Conservation (phyloP, 2,329 filamentous ascomycete genomes). For the Penicillium hesseltinei region DNA sequence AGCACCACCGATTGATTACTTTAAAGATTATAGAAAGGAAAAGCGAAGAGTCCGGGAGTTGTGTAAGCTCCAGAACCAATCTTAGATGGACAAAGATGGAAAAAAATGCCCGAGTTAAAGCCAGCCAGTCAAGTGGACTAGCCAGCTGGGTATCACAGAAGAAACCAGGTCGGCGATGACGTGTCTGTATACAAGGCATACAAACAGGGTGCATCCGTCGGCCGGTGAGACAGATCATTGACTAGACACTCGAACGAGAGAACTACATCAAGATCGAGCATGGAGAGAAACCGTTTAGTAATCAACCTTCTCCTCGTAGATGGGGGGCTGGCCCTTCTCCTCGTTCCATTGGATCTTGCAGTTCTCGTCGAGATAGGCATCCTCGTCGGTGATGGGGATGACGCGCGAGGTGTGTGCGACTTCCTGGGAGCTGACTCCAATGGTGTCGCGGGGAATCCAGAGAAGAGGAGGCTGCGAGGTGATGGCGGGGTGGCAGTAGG, state of each 20-base stretch:
- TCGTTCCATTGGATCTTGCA: slow-evolving; percentile 62
- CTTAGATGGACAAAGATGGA: not conserved
- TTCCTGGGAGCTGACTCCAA: slow-evolving; percentile 75
- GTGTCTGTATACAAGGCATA: not conserved
- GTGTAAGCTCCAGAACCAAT: not conserved
- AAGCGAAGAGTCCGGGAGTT: not conserved
- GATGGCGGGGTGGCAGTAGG: slow-evolving; percentile 72
- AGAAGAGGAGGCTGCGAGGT: slow-evolving; percentile 62
- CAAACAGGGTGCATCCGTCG: not conserved
- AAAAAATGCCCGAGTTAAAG: slow-evolving; percentile 14
- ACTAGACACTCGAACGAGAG: not conserved
- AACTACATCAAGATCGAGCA: not conserved
- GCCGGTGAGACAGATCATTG: not conserved
- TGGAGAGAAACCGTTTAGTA: slow-evolving; percentile 38
- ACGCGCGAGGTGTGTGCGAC: slow-evolving; percentile 68
- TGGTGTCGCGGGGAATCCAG: slow-evolving; percentile 79
- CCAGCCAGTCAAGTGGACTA: slow-evolving; percentile 1
- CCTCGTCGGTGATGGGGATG: slow-evolving; percentile 78
- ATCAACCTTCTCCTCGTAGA: slow-evolving; percentile 57
- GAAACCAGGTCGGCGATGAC: not conserved
- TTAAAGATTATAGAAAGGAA: slow-evolving; percentile 11
- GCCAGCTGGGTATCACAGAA: slow-evolving; percentile 23
- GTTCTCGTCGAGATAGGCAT: slow-evolving; percentile 68
- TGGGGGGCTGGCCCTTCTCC: slow-evolving; percentile 56
- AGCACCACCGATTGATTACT: slow-evolving; percentile 3